These are phyloP conservation scores for Hypoxylon sp. DNA, from an alignment of 2,329 filamentous ascomycete species.

Conservation along the genomic window DNA sequence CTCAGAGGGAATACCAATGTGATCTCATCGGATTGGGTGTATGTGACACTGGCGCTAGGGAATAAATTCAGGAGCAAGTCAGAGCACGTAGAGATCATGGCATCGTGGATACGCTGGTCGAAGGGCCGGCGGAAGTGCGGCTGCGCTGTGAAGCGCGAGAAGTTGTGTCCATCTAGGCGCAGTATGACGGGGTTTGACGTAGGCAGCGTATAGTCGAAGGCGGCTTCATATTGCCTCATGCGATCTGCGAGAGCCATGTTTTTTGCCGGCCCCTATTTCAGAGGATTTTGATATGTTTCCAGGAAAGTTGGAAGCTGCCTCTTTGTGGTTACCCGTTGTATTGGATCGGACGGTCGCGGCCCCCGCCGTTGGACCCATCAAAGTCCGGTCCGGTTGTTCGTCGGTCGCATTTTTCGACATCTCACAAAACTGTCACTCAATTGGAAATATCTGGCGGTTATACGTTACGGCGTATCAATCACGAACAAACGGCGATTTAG, in stretches of 20 bases:
- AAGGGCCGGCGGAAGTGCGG: slow-evolving; percentile 22
- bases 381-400: slow-evolving; percentile 20
- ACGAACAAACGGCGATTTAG: background rate
- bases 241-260: slow-evolving; percentile 31
- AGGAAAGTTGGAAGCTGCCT: background rate
- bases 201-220: slow-evolving; percentile 24
- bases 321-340: background rate
- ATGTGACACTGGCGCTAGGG: slow-evolving; percentile 34
- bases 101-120: slow-evolving; percentile 34
- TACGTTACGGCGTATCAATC: background rate
- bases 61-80: slow-evolving; percentile 30
- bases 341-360: slow-evolving; percentile 13
- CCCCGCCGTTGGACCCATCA: slow-evolving; percentile 24
- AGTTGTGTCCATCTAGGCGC: slow-evolving; percentile 34
- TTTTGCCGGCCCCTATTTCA: background rate
- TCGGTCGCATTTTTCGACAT: background rate
- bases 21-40: slow-evolving; percentile 38
- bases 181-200: slow-evolving; percentile 28
- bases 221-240: slow-evolving; percentile 38
- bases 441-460: background rate
- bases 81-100: slow-evolving; percentile 29
- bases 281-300: background rate
- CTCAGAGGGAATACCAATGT: slow-evolving; percentile 32
- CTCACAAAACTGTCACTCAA: background rate
- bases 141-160: slow-evolving; percentile 28